These are phyloP conservation scores for Parmelia sp. DNA, from an alignment of 495 filamentous ascomycete genomes.

Conservation along the genomic window DNA sequence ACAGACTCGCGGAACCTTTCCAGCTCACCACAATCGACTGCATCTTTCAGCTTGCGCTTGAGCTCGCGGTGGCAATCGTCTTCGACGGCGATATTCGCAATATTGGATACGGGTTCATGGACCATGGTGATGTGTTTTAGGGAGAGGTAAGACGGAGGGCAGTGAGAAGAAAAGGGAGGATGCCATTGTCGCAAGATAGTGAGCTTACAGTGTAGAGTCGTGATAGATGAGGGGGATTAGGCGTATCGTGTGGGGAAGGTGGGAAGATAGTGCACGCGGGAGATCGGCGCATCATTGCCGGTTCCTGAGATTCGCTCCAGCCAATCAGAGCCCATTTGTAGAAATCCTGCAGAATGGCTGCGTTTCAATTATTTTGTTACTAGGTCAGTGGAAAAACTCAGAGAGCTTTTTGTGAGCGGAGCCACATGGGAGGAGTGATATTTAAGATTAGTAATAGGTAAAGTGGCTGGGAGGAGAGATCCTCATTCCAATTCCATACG, in stretches of 20 bases:
- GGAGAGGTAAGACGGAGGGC: too few relatives aligned
- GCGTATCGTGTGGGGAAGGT: constrained; percentile 3
- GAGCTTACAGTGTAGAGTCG: too few relatives aligned
- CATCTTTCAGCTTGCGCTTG: constrained; percentile 41
- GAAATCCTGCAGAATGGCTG: too few relatives aligned
- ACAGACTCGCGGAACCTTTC: constrained; percentile 41
- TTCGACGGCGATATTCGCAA: constrained; percentile 18
- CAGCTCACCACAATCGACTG: constrained; percentile 35
- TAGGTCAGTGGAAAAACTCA: too few relatives aligned
- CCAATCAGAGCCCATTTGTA: constrained; percentile 10
- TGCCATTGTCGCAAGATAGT: neutral
- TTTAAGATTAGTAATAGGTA: too few relatives aligned
- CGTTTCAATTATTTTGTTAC: too few relatives aligned
- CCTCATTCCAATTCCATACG: neutral
- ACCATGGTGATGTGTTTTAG: constrained; percentile 20
- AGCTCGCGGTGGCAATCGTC: constrained; percentile 28
- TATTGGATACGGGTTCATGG: constrained; percentile 12
- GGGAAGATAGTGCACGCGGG: constrained; percentile 5
- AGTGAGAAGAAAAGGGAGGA: neutral
- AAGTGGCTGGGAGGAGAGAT: neutral
- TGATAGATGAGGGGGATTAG: neutral
- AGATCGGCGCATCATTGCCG: neutral
- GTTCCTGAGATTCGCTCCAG: constrained; percentile 9
- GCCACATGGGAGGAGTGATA: too few relatives aligned
- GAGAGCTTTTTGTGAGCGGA: too few relatives aligned